Evolutionary conservation across 164 flowering plant genomes (phyloP).

Genomic region (Malania oleifera): DNA sequence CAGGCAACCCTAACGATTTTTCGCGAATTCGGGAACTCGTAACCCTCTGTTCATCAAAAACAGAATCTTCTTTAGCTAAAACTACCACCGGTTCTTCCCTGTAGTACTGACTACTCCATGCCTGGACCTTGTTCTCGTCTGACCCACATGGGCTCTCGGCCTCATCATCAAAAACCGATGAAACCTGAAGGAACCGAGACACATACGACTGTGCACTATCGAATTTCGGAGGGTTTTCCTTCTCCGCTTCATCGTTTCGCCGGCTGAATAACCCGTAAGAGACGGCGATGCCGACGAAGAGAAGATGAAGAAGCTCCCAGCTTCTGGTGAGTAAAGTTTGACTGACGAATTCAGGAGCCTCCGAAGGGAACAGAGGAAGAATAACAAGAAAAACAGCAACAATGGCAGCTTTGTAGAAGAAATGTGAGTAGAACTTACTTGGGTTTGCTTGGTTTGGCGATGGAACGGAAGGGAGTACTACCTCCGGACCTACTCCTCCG

Average conservation of each 20-base stretch:
- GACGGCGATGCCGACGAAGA: constrained; percentile 84
- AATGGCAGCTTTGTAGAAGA: constrained; percentile 38
- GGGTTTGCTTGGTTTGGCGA: constrained; percentile 24
- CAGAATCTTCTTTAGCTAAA: constrained; percentile 42
- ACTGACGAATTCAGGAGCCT: constrained; percentile 72
- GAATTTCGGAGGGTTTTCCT: constrained; percentile 28
- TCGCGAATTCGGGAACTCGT: constrained; percentile 15
- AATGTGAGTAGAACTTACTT: constrained; percentile 36
- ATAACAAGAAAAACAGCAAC: constrained; percentile 31
- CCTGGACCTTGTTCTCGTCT: constrained; percentile 52
- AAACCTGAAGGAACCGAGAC: constrained; percentile 66
- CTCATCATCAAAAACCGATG: constrained; percentile 79
- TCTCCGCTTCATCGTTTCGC: constrained; percentile 44
- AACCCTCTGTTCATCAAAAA: constrained; percentile 29
- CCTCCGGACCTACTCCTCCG: constrained; percentile 20
- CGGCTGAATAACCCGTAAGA: constrained; percentile 87
- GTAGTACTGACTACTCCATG: constrained; percentile 66
- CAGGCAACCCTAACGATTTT: constrained; percentile 71
- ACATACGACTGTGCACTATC: constrained; percentile 58
- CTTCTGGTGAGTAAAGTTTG: constrained; percentile 46
- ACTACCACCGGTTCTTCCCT: constrained; percentile 53
- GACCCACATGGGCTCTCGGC: constrained; percentile 34
- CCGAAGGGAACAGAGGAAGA: constrained; percentile 64
- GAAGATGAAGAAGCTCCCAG: constrained; percentile 91
- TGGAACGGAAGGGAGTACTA: constrained; percentile 4